Conservation (phyloP, 148 eudicot genomes). For the Heliamphora exappendiculata region DNA sequence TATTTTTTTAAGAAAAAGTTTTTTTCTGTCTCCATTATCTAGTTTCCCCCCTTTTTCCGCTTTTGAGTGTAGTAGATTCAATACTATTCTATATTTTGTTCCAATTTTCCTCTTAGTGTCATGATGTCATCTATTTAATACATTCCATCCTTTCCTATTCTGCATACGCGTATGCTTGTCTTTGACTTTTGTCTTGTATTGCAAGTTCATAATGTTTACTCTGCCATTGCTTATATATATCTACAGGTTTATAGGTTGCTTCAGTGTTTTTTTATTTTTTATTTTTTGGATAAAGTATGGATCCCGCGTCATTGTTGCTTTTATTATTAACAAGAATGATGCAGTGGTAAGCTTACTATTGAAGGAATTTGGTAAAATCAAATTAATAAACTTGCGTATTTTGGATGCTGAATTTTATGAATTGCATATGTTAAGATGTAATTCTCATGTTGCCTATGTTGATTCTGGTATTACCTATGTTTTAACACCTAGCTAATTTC, state of each 20-base stretch:
- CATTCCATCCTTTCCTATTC: no score
- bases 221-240: background rate
- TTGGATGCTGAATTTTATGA: background rate
- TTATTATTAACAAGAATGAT: no score
- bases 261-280: no score
- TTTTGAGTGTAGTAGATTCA: background rate
- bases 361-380: background rate
- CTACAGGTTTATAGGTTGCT: no score
- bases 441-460: background rate
- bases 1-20: background rate
- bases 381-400: background rate
- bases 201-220: background rate
- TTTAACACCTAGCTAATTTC: background rate
- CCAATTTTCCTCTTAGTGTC: no score
- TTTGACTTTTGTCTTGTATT: background rate
- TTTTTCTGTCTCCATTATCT: background rate
- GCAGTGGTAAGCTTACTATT: background rate
- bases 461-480: background rate
- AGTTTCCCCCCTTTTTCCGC: background rate
- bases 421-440: background rate
- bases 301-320: no score
- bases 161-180: background rate
- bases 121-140: no score
- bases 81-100: no score
- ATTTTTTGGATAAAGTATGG: no score